phyloP scores from a whole-genome alignment of 805 yeast species.

The Saturnispora gosingensis region DNA sequence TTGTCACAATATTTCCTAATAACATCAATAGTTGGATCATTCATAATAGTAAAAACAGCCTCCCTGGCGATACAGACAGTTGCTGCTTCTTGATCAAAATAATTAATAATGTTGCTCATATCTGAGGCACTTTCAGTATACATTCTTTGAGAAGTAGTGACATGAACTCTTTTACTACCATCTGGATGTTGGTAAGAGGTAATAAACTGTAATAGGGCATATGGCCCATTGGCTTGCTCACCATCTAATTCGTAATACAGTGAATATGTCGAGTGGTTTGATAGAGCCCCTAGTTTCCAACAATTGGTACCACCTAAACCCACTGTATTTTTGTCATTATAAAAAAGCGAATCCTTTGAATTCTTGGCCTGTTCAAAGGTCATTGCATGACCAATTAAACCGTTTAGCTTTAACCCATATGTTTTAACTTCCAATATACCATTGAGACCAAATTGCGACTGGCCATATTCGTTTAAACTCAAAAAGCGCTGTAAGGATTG shows the following conservation, averaged over 20 bases:
- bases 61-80: conserved; percentile 51
- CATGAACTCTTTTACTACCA: conserved; percentile 49
- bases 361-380: conserved; percentile 26
- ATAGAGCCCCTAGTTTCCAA: conserved; percentile 50
- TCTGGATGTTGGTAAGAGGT: conserved; percentile 55
- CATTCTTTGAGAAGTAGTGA: conserved; percentile 46
- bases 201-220: conserved; percentile 39
- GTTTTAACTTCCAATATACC: conserved; percentile 50
- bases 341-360: conserved; percentile 1
- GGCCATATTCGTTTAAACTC: conserved; percentile 25
- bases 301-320: conserved; percentile 48
- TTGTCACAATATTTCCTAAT: conserved; percentile 45
- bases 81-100: conserved; percentile 65
- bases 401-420: conserved; percentile 45
- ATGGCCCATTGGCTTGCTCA: conserved; percentile 9
- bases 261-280: conserved; percentile 52
- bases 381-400: conserved; percentile 55
- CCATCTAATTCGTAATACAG: conserved; percentile 42
- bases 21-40: conserved; percentile 27
- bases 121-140: conserved; percentile 31
- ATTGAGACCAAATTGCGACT: conserved; percentile 45
- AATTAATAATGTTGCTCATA: conserved; percentile 28
- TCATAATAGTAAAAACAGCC: conserved; percentile 35
- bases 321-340: conserved; percentile 21
- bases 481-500: conserved; percentile 53